Evolutionary conservation across 352 stramenopile genomes (phyloP).

Genomic region (Thraustochytrium sp.): DNA sequence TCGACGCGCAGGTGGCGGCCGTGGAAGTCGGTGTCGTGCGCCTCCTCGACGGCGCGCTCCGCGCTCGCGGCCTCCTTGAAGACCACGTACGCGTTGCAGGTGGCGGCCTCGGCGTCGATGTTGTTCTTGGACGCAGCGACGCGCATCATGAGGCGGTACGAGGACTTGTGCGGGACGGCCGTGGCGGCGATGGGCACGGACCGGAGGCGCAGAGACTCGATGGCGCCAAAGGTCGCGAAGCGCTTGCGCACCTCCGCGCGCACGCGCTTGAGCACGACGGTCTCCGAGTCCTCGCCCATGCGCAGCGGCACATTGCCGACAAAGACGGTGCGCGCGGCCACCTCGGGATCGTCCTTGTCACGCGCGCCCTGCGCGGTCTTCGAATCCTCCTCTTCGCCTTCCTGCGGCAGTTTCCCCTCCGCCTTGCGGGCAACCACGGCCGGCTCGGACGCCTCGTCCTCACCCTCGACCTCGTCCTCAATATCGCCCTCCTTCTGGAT

Average conservation of each 20-base stretch:
- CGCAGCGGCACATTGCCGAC: conserved; percentile 74
- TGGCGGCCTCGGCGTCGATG: conserved; percentile 62
- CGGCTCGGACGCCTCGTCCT: neutral
- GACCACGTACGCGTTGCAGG: conserved; percentile 77
- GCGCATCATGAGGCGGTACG: conserved; percentile 80
- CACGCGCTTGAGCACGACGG: neutral
- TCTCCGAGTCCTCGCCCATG: conserved; percentile 60
- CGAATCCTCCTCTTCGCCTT: neutral
- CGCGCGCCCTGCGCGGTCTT: neutral
- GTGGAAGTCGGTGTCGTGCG: conserved; percentile 47
- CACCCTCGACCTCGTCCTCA: neutral
- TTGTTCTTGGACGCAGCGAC: conserved; percentile 76
- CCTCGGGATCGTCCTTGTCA: conserved; percentile 55
- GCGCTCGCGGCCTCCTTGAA: conserved; percentile 63
- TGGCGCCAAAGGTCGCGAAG: conserved; percentile 67
- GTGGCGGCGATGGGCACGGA: conserved; percentile 68
- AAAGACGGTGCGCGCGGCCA: conserved; percentile 69
- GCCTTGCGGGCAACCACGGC: neutral
- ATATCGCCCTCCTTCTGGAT: neutral
- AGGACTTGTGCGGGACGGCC: conserved; percentile 65
- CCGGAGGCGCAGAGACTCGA: conserved; percentile 67
- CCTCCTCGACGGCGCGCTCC: conserved; percentile 61
- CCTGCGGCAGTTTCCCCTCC: neutral
- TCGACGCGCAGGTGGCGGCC: conserved; percentile 32
- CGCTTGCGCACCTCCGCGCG: neutral